Conservation (phyloP, 257 asterid genomes). For the Parsonsia alboflavescens region DNA sequence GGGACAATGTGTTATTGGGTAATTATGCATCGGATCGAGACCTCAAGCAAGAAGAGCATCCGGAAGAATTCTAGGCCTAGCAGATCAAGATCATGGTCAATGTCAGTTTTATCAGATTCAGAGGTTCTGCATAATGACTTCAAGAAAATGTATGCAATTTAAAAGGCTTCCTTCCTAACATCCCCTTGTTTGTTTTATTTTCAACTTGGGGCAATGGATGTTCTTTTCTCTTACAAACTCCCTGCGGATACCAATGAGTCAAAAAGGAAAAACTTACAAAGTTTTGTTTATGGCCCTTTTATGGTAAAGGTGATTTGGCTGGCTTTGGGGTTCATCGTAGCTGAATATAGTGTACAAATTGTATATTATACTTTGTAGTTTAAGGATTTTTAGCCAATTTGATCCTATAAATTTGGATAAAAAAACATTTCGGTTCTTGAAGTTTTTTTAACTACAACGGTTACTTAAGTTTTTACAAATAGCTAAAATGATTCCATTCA, state of each 20-base stretch:
- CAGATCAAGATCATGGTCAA: conserved; percentile 40
- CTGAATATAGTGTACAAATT: neutral
- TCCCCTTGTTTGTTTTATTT: conserved; percentile 1
- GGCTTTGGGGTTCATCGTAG: neutral
- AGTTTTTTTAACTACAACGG: no score
- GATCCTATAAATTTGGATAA: no score
- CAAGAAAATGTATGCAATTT: conserved; percentile 82
- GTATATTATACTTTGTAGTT: no score
- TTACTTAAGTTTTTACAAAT: no score
- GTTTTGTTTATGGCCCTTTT: neutral
- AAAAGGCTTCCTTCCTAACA: conserved; percentile 17
- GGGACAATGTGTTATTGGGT: conserved; percentile 55
- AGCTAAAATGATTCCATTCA: no score
- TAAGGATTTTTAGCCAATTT: no score
- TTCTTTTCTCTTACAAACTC: neutral
- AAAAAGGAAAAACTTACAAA: neutral
- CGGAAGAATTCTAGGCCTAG: conserved; percentile 33
- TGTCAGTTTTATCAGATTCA: conserved; percentile 45
- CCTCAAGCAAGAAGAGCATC: conserved; percentile 27
- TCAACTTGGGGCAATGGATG: conserved; percentile 15
- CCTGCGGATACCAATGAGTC: conserved; percentile 9
- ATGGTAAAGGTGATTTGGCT: neutral
- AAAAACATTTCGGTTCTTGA: no score
- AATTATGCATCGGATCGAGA: conserved; percentile 38
- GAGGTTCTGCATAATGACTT: conserved; percentile 56